phyloP scores from a whole-genome alignment of 2,329 filamentous ascomycete genomes.

The Verticillium klebahnii region DNA sequence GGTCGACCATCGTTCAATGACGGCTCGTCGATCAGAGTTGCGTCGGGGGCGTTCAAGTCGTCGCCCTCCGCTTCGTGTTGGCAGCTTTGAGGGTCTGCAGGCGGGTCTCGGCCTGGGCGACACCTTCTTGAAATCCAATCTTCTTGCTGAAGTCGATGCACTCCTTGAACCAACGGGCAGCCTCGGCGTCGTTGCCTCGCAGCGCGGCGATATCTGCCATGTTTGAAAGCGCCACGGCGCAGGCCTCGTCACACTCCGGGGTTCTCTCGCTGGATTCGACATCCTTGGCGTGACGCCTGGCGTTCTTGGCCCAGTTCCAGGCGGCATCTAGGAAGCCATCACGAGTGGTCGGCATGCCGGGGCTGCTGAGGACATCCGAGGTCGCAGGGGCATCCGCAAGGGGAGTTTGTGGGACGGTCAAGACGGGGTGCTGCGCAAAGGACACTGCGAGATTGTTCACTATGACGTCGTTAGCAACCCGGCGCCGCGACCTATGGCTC shows the following conservation, averaged over 20 bases:
- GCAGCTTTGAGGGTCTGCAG: constrained; percentile 22
- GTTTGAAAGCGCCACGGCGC: constrained; percentile 80
- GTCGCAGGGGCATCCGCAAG: constrained; percentile 7
- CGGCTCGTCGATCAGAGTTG: background rate
- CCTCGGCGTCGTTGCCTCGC: constrained; percentile 60
- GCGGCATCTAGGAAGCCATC: constrained; percentile 64
- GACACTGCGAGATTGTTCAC: constrained; percentile 78
- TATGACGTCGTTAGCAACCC: constrained; percentile 20
- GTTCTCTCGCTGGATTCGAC: constrained; percentile 64
- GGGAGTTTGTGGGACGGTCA: constrained; percentile 14
- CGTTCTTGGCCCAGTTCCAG: constrained; percentile 73
- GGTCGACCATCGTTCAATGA: background rate
- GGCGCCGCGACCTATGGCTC: background rate
- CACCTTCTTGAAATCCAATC: constrained; percentile 46
- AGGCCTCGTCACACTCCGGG: constrained; percentile 78
- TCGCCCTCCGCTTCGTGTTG: background rate
- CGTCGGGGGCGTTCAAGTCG: background rate
- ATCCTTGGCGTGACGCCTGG: constrained; percentile 60
- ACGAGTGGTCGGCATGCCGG: constrained; percentile 39
- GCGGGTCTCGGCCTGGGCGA: constrained; percentile 47
- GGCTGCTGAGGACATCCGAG: constrained; percentile 4
- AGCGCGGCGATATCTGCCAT: constrained; percentile 80
- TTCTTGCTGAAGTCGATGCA: constrained; percentile 57
- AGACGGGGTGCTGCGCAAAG: constrained; percentile 62
- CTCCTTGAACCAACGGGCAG: constrained; percentile 64